phyloP scores from a whole-genome alignment of 1,284 basidiomycete genomes.

The Schizophyllum amplum region DNA sequence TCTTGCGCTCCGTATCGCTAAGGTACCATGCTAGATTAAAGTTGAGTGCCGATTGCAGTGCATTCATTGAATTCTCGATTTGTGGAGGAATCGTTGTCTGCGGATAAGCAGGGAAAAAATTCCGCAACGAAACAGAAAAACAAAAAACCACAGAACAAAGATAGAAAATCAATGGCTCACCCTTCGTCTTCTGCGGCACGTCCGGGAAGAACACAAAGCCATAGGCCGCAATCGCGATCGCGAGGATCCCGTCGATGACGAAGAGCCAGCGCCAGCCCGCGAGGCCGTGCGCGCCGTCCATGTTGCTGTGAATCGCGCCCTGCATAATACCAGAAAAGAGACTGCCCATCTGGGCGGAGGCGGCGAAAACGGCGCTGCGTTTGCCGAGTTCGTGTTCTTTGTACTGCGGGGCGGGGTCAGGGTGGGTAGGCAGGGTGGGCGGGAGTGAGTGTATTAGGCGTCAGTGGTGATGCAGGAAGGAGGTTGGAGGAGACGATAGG shows the following conservation, averaged over 20 bases:
- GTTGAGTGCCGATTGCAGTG: too few species aligned
- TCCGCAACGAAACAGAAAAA: too few species aligned
- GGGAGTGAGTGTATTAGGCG: background rate
- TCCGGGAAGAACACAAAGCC: slow-evolving; percentile 71
- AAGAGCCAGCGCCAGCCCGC: slow-evolving; percentile 74
- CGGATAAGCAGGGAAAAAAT: too few species aligned
- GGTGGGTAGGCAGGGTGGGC: background rate
- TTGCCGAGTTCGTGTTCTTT: slow-evolving; percentile 11
- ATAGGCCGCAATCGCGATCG: slow-evolving; percentile 64
- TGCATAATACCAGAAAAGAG: slow-evolving; percentile 67
- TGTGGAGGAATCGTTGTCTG: too few species aligned
- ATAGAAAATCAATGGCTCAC: slow-evolving; percentile 47
- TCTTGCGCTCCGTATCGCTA: background rate
- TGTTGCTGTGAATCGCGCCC: slow-evolving; percentile 34
- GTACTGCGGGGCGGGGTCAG: slow-evolving; percentile 14
- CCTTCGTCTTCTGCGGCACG: slow-evolving; percentile 55
- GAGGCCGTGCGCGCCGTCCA: slow-evolving; percentile 49
- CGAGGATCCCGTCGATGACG: slow-evolving; percentile 68
- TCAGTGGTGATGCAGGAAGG: too few species aligned
- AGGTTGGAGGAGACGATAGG: too few species aligned
- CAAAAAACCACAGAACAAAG: too few species aligned
- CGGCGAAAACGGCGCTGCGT: slow-evolving; percentile 13
- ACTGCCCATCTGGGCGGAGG: slow-evolving; percentile 12
- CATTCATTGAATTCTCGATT: too few species aligned
- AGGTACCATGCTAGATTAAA: background rate